These are phyloP conservation scores for Pharnaceum exiguum DNA, from an alignment of 148 eudicot species.

Conservation along the genomic window DNA sequence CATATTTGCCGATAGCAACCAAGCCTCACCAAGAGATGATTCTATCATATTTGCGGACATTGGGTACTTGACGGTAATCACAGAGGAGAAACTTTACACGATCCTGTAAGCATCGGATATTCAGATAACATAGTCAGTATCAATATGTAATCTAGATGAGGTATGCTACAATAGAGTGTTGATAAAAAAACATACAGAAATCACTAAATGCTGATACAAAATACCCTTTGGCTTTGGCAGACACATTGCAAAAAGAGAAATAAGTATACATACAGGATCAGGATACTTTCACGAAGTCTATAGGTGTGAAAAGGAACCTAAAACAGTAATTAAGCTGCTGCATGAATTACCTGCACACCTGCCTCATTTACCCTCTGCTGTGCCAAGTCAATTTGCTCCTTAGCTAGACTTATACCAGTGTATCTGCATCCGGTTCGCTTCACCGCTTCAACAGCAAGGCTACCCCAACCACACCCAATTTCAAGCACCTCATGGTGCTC, in stretches of 20 bases:
- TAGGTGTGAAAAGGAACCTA: too few species aligned
- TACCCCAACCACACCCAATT: slow-evolving; percentile 71
- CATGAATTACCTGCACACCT: slow-evolving; percentile 59
- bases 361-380: slow-evolving; percentile 53
- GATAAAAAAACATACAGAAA: too few species aligned
- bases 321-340: not conserved
- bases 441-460: slow-evolving; percentile 55
- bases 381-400: slow-evolving; percentile 49
- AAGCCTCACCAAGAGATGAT: slow-evolving; percentile 56
- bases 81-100: slow-evolving; percentile 50
- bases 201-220: too few species aligned
- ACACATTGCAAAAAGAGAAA: too few species aligned
- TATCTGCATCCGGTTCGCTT: slow-evolving; percentile 58
- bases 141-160: too few species aligned
- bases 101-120: slow-evolving; percentile 31
- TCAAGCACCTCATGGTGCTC: slow-evolving; percentile 47
- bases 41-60: slow-evolving; percentile 40
- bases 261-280: too few species aligned
- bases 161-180: too few species aligned
- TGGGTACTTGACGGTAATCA: slow-evolving; percentile 61
- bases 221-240: too few species aligned
- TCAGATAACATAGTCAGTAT: not conserved
- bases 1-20: not conserved
- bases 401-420: slow-evolving; percentile 52
- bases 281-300: too few species aligned